These are phyloP conservation scores for Neurospora cerealis DNA, from an alignment of 495 filamentous ascomycete species.

Conservation along the genomic window DNA sequence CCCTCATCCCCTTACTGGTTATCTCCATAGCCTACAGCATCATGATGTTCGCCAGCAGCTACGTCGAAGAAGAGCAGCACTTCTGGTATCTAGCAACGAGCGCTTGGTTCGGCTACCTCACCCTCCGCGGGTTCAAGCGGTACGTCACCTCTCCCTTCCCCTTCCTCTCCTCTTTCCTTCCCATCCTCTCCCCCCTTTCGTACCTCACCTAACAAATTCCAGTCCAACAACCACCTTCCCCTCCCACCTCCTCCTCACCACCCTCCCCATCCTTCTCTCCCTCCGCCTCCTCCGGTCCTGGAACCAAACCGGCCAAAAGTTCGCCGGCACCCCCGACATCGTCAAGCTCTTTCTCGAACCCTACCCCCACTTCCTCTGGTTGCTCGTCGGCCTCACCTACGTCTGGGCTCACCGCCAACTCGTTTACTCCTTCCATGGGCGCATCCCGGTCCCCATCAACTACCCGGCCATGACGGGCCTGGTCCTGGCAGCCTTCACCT, in stretches of 20 bases:
- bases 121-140: slow-evolving; percentile 37
- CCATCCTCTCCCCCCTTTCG: neutral
- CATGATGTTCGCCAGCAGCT: slow-evolving; percentile 98
- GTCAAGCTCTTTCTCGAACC: slow-evolving; percentile 53
- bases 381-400: slow-evolving; percentile 62
- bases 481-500: slow-evolving; percentile 53
- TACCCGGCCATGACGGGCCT: slow-evolving; percentile 25
- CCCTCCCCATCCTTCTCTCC: slow-evolving; percentile 27
- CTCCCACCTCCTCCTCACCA: slow-evolving; percentile 4
- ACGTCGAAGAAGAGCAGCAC: slow-evolving; percentile 95
- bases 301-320: slow-evolving; percentile 97
- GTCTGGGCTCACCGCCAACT: slow-evolving; percentile 27
- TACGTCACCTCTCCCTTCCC: neutral
- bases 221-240: slow-evolving; percentile 1
- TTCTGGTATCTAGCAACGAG: slow-evolving; percentile 93
- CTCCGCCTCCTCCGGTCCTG: slow-evolving; percentile 64
- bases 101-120: slow-evolving; percentile 62
- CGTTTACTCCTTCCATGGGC: slow-evolving; percentile 21
- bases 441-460: slow-evolving; percentile 17
- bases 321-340: slow-evolving; percentile 79
- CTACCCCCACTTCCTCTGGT: slow-evolving; percentile 61
- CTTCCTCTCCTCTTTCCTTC: neutral
- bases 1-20: neutral
- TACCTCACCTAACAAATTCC: neutral
- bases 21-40: slow-evolving; percentile 53